phyloP scores from a whole-genome alignment of 2,329 filamentous ascomycete species.

The Aspergillus transmontanensis region DNA sequence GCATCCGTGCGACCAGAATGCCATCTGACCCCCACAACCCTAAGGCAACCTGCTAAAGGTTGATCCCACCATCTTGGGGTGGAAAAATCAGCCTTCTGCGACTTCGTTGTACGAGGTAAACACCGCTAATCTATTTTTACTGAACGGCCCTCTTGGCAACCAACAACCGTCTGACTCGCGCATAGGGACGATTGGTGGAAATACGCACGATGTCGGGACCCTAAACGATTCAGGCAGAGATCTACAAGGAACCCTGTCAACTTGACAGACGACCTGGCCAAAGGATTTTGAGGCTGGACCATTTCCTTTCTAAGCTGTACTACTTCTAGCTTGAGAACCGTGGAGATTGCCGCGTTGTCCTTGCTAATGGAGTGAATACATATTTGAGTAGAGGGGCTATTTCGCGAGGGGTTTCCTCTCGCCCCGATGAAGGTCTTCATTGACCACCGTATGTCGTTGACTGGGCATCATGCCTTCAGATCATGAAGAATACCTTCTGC shows the following conservation, averaged over 20 bases:
- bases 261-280: neutral
- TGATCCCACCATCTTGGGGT: too few relatives aligned
- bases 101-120: neutral
- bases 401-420: neutral
- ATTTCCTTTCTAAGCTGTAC: neutral
- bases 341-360: neutral
- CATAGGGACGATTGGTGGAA: neutral
- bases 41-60: neutral
- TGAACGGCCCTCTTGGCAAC: slow-evolving; percentile 3
- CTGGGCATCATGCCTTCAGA: slow-evolving; percentile 5
- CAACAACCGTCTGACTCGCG: neutral
- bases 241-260: neutral
- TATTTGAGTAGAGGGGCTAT: neutral
- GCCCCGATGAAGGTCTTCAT: neutral
- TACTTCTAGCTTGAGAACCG: neutral
- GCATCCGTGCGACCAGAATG: neutral
- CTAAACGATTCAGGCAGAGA: neutral
- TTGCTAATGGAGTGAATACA: neutral
- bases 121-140: slow-evolving; percentile 4
- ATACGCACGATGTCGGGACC: neutral
- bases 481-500: slow-evolving; percentile 10
- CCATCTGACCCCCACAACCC: neutral
- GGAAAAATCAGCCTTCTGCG: neutral
- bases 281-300: neutral
- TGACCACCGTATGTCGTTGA: neutral